Evolutionary conservation across 1,284 basidiomycete species (phyloP).

Genomic region (Microbotryum saponariae): DNA sequence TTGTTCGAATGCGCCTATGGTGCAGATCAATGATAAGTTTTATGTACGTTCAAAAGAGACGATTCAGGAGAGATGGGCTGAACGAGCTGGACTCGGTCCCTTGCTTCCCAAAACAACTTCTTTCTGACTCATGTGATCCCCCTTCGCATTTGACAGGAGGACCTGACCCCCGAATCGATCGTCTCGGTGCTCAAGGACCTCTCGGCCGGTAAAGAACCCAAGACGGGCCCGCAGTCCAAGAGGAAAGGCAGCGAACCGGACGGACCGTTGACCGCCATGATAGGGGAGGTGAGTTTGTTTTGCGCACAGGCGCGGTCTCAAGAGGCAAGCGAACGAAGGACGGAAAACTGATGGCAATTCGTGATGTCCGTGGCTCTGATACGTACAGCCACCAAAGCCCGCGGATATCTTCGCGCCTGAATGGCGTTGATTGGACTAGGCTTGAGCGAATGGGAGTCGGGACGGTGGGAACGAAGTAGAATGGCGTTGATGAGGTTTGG

Average conservation of each 20-base stretch:
- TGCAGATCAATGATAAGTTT: slow-evolving; percentile 93
- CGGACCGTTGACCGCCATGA: slow-evolving; percentile 61
- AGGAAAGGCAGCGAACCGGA: slow-evolving; percentile 82
- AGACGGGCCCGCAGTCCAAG: slow-evolving; percentile 84
- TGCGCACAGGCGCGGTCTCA: background rate
- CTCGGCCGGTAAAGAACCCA: slow-evolving; percentile 74
- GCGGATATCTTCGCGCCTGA: background rate
- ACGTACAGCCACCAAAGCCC: slow-evolving; percentile 1
- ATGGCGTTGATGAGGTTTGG: no score
- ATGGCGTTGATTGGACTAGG: background rate
- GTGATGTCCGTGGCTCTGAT: background rate
- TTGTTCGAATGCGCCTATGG: slow-evolving; percentile 98
- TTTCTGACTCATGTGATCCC: background rate
- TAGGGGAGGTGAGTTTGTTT: slow-evolving; percentile 57
- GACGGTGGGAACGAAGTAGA: no score
- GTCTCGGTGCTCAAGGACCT: slow-evolving; percentile 81
- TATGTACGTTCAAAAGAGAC: slow-evolving; percentile 54
- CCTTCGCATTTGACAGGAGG: slow-evolving; percentile 57
- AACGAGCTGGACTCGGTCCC: background rate
- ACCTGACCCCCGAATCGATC: slow-evolving; percentile 85
- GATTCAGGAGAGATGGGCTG: background rate
- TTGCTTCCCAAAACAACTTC: no score
- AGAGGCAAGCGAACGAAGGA: background rate
- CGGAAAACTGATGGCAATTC: background rate
- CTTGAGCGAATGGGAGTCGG: no score